Percentiles rank a stretch among this genome's conserved stretches.
These are phyloP conservation scores for Stachybotrys elegans DNA, from an alignment of 2,329 filamentous ascomycete genomes.

Conservation along the genomic window DNA sequence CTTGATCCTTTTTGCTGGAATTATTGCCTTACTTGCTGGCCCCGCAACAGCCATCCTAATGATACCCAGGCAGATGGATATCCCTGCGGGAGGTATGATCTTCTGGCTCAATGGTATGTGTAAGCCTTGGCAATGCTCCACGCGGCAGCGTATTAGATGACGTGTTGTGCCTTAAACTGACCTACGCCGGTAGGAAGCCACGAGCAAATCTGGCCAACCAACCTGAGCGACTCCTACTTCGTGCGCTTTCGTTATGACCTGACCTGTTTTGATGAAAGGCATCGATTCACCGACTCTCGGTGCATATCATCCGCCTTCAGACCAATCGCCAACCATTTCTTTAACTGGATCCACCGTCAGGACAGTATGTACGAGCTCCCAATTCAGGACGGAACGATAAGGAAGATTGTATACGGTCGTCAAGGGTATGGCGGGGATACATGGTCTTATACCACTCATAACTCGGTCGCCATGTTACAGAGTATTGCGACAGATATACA, in stretches of 20 bases:
- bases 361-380: slow-evolving; percentile 1
- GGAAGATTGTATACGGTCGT: slow-evolving; percentile 5
- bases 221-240: neutral
- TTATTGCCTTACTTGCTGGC: slow-evolving; percentile 8
- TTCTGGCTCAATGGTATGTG: slow-evolving; percentile 9
- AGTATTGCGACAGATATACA: neutral
- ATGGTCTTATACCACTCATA: slow-evolving; percentile 7
- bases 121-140: too few species aligned
- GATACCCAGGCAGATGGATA: slow-evolving; percentile 7
- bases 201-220: neutral
- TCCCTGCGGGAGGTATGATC: slow-evolving; percentile 5
- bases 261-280: neutral
- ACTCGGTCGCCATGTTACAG: slow-evolving; percentile 4
- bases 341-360: slow-evolving; percentile 5
- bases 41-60: slow-evolving; percentile 8
- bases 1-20: slow-evolving; percentile 4
- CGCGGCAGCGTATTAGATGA: too few species aligned
- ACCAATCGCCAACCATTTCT: neutral
- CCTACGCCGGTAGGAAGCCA: neutral
- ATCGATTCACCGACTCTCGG: neutral
- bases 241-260: neutral
- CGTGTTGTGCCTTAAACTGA: too few species aligned
- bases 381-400: slow-evolving; percentile 3
- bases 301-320: neutral
- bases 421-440: slow-evolving; percentile 1